These are phyloP conservation scores for Trichomonascaceae sp. DNA, from an alignment of 1,139 yeast species.

Conservation along the genomic window DNA sequence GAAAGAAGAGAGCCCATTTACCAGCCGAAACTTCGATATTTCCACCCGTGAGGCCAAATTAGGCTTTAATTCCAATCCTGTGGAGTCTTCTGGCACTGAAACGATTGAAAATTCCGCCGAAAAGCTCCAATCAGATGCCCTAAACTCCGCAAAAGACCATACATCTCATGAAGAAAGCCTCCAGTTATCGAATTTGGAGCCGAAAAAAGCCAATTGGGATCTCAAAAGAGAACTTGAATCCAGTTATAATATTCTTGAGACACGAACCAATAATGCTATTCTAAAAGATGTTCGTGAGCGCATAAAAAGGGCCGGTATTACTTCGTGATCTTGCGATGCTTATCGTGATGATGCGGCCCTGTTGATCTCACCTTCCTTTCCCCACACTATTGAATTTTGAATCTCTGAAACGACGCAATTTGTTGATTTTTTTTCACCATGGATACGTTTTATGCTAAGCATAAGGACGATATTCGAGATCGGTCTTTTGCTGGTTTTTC, in stretches of 20 bases:
- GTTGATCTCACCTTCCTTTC: neutral
- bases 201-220: slow-evolving; percentile 36
- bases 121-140: slow-evolving; percentile 29
- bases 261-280: slow-evolving; percentile 38
- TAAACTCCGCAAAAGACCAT: slow-evolving; percentile 23
- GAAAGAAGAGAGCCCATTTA: neutral
- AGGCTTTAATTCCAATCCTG: slow-evolving; percentile 34
- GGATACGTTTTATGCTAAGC: neutral
- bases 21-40: slow-evolving; percentile 33
- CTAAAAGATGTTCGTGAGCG: slow-evolving; percentile 38
- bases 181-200: slow-evolving; percentile 25
- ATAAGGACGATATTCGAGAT: neutral
- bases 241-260: slow-evolving; percentile 34
- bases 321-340: neutral
- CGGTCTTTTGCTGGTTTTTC: neutral
- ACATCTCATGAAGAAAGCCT: slow-evolving; percentile 14
- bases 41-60: slow-evolving; percentile 29
- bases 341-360: neutral
- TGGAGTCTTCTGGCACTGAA: slow-evolving; percentile 30
- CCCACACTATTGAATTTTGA: neutral
- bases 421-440: neutral
- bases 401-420: neutral
- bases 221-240: slow-evolving; percentile 37
- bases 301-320: slow-evolving; percentile 15
- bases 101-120: slow-evolving; percentile 36